phyloP scores from a whole-genome alignment of 176 grass and related monocot species.

The Rhynchospora tenuis region DNA sequence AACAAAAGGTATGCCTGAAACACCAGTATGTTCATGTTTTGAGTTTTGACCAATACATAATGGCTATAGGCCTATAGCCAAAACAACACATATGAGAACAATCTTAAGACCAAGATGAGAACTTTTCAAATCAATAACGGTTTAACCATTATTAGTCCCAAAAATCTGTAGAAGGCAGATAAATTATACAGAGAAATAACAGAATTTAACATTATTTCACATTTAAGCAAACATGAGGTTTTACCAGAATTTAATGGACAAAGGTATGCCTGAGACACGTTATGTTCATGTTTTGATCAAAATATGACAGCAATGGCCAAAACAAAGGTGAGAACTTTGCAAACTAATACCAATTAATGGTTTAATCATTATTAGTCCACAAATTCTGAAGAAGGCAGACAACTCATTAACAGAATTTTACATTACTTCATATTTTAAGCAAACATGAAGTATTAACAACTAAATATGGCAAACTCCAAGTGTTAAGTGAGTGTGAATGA shows the following conservation, averaged over 20 bases:
- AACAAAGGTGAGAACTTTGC: not conserved
- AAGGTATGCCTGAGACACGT: not conserved
- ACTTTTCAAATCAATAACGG: not conserved
- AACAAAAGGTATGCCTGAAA: not conserved
- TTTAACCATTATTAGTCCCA: not conserved
- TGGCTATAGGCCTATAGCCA: not conserved
- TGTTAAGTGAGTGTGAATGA: not conserved
- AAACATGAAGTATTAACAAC: not conserved
- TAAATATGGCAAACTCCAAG: not conserved
- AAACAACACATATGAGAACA: not conserved
- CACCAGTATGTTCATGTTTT: not conserved
- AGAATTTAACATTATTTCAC: not conserved
- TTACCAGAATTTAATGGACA: not conserved
- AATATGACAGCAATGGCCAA: not conserved
- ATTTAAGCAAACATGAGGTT: not conserved
- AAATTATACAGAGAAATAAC: not conserved
- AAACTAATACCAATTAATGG: too few species aligned
- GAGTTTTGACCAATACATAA: not conserved
- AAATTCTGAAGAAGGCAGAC: not conserved
- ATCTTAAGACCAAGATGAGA: not conserved
- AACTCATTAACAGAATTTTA: not conserved
- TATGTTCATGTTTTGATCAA: not conserved
- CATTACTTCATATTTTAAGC: not conserved
- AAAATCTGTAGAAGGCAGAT: not conserved
- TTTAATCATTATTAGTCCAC: too few species aligned